Percentiles rank a stretch among this genome's conserved stretches.
Evolutionary conservation across 805 yeast genomes (phyloP).

Genomic region (Cephaloascus albidus): DNA sequence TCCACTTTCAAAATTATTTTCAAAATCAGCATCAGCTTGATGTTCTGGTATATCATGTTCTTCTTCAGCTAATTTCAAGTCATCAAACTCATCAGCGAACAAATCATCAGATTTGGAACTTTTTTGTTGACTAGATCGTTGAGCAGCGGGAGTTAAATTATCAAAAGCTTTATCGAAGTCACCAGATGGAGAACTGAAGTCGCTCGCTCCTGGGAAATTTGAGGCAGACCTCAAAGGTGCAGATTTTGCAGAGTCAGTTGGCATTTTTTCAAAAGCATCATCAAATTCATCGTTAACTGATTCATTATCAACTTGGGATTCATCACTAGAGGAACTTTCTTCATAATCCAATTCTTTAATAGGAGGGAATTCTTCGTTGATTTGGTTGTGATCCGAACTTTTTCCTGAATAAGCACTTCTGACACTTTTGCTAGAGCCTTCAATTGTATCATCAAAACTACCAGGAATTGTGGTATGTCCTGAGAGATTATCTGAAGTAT

Average conservation of each 20-base stretch:
- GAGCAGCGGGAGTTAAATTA: slow-evolving; percentile 25
- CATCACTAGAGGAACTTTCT: slow-evolving; percentile 40
- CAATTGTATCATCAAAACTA: neutral
- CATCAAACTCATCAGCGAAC: slow-evolving; percentile 28
- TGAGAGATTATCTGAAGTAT: neutral
- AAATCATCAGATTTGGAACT: slow-evolving; percentile 12
- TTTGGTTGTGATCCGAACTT: slow-evolving; percentile 1
- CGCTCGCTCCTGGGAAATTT: too few relatives aligned
- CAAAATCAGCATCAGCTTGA: slow-evolving; percentile 11
- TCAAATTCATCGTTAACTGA: slow-evolving; percentile 17
- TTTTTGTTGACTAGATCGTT: slow-evolving; percentile 4
- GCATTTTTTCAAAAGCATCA: slow-evolving; percentile 23
- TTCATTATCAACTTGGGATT: slow-evolving; percentile 23
- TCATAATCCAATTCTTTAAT: slow-evolving; percentile 44
- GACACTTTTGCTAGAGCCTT: too few relatives aligned
- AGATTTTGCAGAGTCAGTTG: slow-evolving; percentile 3
- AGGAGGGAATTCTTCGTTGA: slow-evolving; percentile 52
- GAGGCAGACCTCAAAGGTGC: neutral
- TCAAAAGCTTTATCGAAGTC: slow-evolving; percentile 27
- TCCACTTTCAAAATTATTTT: slow-evolving; percentile 12
- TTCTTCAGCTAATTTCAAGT: slow-evolving; percentile 23
- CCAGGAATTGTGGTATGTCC: neutral
- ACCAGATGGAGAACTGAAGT: slow-evolving; percentile 17
- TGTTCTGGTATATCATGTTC: slow-evolving; percentile 11
- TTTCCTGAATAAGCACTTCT: neutral